Conservation (phyloP, 352 stramenopile species). For the Phytophthora aleatoria region DNA sequence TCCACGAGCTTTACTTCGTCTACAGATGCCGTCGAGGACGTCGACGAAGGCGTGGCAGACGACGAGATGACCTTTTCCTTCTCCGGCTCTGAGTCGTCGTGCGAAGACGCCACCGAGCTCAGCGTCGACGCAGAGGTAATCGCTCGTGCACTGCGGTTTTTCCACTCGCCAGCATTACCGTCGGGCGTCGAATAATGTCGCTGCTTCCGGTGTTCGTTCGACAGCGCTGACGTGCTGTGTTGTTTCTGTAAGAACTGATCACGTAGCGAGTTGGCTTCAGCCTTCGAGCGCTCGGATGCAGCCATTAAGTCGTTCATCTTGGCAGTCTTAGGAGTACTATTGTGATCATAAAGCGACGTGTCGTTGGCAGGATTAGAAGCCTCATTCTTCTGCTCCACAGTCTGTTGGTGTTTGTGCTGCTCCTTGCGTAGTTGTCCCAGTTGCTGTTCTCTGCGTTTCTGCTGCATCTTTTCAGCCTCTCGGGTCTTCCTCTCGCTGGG, state of each 20-base stretch:
- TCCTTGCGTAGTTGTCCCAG: conserved; percentile 16
- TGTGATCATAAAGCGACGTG: not conserved
- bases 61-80: conserved; percentile 26
- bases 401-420: conserved; percentile 15
- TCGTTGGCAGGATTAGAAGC: conserved; percentile 9
- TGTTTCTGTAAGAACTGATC: conserved; percentile 33
- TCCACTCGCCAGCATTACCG: conserved; percentile 12
- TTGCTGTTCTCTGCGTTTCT: conserved; percentile 22
- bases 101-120: conserved; percentile 11
- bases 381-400: conserved; percentile 10
- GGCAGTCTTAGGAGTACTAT: conserved; percentile 28
- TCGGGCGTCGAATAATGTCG: conserved; percentile 30
- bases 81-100: conserved; percentile 30
- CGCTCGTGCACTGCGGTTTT: conserved; percentile 21
- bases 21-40: conserved; percentile 25
- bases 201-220: conserved; percentile 17
- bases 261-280: conserved; percentile 28
- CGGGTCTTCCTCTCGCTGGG: conserved; percentile 14
- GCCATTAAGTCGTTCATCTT: conserved; percentile 34
- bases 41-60: conserved; percentile 28
- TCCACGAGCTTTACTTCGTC: conserved; percentile 32
- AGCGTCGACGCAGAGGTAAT: conserved; percentile 16
- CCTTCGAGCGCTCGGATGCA: conserved; percentile 20
- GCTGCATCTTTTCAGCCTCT: conserved; percentile 24
- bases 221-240: conserved; percentile 18